phyloP scores from a whole-genome alignment of 2,329 filamentous ascomycete genomes.

The Colletotrichum acutatum region DNA sequence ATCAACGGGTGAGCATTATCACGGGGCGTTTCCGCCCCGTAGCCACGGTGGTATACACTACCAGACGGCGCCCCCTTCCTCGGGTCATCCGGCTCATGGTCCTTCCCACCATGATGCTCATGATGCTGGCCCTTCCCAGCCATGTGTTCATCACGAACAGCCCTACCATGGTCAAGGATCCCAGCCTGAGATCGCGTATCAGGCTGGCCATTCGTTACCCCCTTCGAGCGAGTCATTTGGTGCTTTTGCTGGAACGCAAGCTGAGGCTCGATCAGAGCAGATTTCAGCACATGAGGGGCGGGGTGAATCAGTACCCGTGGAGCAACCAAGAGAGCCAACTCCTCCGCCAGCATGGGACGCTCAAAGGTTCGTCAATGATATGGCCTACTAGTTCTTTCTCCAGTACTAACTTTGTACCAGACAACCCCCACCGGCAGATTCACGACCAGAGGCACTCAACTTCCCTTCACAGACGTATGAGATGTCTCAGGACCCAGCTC shows the following conservation, averaged over 20 bases:
- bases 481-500: constrained; percentile 81
- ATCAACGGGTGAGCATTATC: constrained; percentile 47
- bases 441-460: constrained; percentile 86
- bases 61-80: constrained; percentile 38
- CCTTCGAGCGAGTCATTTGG: constrained; percentile 46
- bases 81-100: constrained; percentile 24
- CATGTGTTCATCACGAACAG: constrained; percentile 22
- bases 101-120: constrained; percentile 35
- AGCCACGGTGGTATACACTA: constrained; percentile 39
- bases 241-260: constrained; percentile 56
- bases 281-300: constrained; percentile 37
- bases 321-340: constrained; percentile 49
- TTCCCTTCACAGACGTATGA: constrained; percentile 83
- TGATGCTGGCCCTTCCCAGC: constrained; percentile 27
- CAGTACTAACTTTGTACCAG: constrained; percentile 51
- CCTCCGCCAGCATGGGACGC: constrained; percentile 60
- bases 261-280: constrained; percentile 60
- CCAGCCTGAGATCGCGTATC: constrained; percentile 36
- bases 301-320: constrained; percentile 43
- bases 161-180: constrained; percentile 35
- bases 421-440: constrained; percentile 71
- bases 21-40: constrained; percentile 40
- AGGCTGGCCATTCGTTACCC: constrained; percentile 38
- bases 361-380: constrained; percentile 55
- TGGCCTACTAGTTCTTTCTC: background rate